Evolutionary conservation across 1,139 yeast species (phyloP).

Genomic region (Yamadazyma diddensiae): DNA sequence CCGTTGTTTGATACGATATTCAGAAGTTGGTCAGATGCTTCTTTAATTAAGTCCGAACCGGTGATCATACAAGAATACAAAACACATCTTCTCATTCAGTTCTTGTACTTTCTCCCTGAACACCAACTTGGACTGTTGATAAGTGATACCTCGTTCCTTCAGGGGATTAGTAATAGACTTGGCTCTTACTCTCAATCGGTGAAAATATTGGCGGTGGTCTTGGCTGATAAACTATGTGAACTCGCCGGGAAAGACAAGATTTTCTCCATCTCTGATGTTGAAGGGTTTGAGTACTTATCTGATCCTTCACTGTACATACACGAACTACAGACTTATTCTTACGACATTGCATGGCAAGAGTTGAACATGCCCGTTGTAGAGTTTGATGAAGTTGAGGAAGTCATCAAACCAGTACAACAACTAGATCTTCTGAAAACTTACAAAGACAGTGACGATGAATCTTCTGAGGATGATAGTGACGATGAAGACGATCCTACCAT

Average conservation of each 20-base stretch:
- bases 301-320: slow-evolving; percentile 4
- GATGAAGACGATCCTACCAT: slow-evolving; percentile 48
- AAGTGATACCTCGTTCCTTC: slow-evolving; percentile 29
- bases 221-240: slow-evolving; percentile 46
- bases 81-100: slow-evolving; percentile 37
- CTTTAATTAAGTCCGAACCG: slow-evolving; percentile 29
- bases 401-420: slow-evolving; percentile 3
- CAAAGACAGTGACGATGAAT: slow-evolving; percentile 21
- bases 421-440: slow-evolving; percentile 10
- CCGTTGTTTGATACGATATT: slow-evolving; percentile 12
- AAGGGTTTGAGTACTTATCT: slow-evolving; percentile 10
- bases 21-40: slow-evolving; percentile 30
- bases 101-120: slow-evolving; percentile 20
- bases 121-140: slow-evolving; percentile 19
- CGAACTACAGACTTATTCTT: background rate
- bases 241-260: slow-evolving; percentile 29
- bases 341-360: slow-evolving; percentile 16
- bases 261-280: slow-evolving; percentile 22
- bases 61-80: slow-evolving; percentile 31
- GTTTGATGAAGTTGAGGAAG: slow-evolving; percentile 6
- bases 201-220: slow-evolving; percentile 41
- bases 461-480: slow-evolving; percentile 40
- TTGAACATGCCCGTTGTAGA: slow-evolving; percentile 9
- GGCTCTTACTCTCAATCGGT: slow-evolving; percentile 40
- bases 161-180: slow-evolving; percentile 44